phyloP scores from a whole-genome alignment of 441 rosid species.

The Melastoma candidum region DNA sequence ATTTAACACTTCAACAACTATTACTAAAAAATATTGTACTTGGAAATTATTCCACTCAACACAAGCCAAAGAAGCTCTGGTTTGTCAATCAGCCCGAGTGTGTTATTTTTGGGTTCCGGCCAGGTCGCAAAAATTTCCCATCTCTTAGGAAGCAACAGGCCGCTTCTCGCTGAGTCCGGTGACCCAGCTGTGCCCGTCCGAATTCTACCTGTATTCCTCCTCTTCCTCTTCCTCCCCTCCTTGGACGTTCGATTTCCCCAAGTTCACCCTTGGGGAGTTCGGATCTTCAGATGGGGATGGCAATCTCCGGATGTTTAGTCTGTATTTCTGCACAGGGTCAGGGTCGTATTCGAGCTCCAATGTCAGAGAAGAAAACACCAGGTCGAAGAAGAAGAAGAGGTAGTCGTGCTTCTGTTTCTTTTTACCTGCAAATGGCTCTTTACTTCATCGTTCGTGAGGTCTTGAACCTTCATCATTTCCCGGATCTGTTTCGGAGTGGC shows the following conservation, averaged over 20 bases:
- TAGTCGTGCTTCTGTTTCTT: background rate
- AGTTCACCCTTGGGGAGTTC: background rate
- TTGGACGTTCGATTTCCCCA: slow-evolving; percentile 2
- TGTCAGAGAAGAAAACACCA: background rate
- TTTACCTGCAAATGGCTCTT: slow-evolving; percentile 64
- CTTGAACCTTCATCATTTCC: slow-evolving; percentile 54
- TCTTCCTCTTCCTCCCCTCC: slow-evolving; percentile 2
- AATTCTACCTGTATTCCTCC: slow-evolving; percentile 4
- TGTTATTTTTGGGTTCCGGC: too few relatives aligned
- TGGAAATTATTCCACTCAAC: too few relatives aligned
- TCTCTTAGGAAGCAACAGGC: background rate
- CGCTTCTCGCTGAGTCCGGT: slow-evolving; percentile 6
- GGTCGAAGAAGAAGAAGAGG: background rate
- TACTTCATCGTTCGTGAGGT: slow-evolving; percentile 58
- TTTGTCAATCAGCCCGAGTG: too few relatives aligned
- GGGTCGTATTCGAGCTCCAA: background rate
- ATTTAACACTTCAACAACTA: too few relatives aligned
- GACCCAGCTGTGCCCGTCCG: slow-evolving; percentile 9
- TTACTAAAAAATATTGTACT: too few relatives aligned
- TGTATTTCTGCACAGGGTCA: slow-evolving; percentile 37
- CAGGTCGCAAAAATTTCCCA: too few relatives aligned
- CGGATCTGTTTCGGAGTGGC: slow-evolving; percentile 64
- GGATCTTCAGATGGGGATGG: slow-evolving; percentile 12
- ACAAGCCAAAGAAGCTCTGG: too few relatives aligned
- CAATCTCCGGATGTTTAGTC: slow-evolving; percentile 40